Percentiles rank a stretch among this genome's conserved stretches.
These are phyloP conservation scores for Piloderma croceum DNA, from an alignment of 768 basidiomycete genomes.

Conservation along the genomic window DNA sequence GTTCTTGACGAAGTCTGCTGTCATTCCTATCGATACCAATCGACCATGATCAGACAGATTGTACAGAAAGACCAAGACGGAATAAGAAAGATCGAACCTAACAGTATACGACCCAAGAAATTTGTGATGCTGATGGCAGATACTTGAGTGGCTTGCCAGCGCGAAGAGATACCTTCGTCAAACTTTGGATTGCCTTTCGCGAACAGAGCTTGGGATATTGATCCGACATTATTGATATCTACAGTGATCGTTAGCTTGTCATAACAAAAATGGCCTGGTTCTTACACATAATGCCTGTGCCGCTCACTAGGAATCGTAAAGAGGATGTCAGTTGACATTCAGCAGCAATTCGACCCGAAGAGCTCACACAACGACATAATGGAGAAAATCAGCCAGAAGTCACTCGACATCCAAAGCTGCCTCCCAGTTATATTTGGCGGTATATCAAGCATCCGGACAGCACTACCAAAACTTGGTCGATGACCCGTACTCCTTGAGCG, in stretches of 20 bases:
- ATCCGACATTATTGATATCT: constrained; percentile 88
- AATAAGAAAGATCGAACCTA: constrained; percentile 43
- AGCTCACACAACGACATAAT: constrained; percentile 54
- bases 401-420: constrained; percentile 36
- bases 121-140: constrained; percentile 79
- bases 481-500: constrained; percentile 6
- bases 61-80: neutral
- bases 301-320: constrained; percentile 43
- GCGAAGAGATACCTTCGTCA: constrained; percentile 59
- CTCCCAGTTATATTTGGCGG: constrained; percentile 39
- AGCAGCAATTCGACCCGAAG: constrained; percentile 1
- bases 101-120: constrained; percentile 68
- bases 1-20: constrained; percentile 60
- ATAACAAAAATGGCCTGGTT: neutral
- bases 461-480: constrained; percentile 5
- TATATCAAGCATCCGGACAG: constrained; percentile 15
- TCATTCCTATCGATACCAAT: constrained; percentile 56
- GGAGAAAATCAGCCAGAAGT: constrained; percentile 51
- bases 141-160: constrained; percentile 82
- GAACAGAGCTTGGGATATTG: constrained; percentile 65
- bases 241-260: constrained; percentile 4
- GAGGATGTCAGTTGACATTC: no score
- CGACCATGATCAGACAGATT: neutral
- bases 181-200: constrained; percentile 55
- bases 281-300: constrained; percentile 74